Base-by-base conservation (phyloP, 2,329 filamentous ascomycete species). In the Apiospora koreana region DNA sequence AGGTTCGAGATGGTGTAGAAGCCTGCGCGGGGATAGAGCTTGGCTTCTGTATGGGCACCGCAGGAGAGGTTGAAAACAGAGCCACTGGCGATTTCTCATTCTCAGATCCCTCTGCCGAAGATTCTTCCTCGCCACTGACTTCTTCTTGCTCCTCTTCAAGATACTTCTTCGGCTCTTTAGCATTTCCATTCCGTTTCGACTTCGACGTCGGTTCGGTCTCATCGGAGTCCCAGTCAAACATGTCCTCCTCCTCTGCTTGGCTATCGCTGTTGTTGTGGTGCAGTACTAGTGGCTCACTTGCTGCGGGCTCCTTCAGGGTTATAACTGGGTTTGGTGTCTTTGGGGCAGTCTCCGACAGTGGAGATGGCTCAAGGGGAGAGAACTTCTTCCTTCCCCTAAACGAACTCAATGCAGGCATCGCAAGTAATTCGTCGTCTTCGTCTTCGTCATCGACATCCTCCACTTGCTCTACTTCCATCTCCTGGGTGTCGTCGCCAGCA, bases 211-310 rank as follows among this genome's bases (percentile, higher is more conserved):
- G 65, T 23, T 73, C 73, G 21, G 64, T 76, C 62, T 76, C 79
- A 12, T 80, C 74, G 1, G 80, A 79, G 67, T 87, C 85, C 69
- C 86, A 87, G 6, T 83, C 77, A 72, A 87, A 87, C 73, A 86
- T 75, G 9, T 82, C 83, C 41, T 83, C 82, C 4, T 82, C 81
- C 21, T 62, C 54, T 18, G 54, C 54, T 38, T 35, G 54, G 21
- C 31, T 31, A n/a, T 62, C 31, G 18, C 54, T 38, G 9, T 62
- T 38, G 28, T 31, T 21, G 54, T 38, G 54, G 31, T 62, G 54
- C 18, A 62, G 12, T 12, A 38, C 54, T 3, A 80, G 75, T 25
- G 69, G 67, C 16, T 78, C 54, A 18, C 68, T 64, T 50, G 67
- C n/a, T 46, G 69, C 31, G 70, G 68, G 42, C 72, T 73, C 69